Evolutionary conservation across 2,329 filamentous ascomycete species (phyloP), one percentile per base, ranked within the genome.

Genomic region (Huntiella moniliformis): DNA sequence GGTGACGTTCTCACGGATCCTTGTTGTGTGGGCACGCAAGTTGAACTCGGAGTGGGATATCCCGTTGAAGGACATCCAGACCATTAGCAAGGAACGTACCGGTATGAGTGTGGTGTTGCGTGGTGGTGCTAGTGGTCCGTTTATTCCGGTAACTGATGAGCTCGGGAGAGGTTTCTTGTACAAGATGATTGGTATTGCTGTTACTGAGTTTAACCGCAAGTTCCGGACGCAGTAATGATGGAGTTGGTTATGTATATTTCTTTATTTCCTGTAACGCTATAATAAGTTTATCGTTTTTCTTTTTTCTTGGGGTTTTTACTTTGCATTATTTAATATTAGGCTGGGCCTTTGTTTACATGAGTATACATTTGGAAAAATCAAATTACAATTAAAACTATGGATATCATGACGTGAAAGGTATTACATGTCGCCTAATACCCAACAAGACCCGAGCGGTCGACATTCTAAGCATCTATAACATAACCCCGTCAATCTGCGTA

Each of bases 11-110:
- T 71, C 74, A 52, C 76, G 84, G 3, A 94, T 98, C 58, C 76
- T 98, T 70, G 74, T 96, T 47, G 83, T 98, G 51, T 75, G 86
- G 54, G 85, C 82, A 44, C 82, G 86, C 65, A 80, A 81, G 57
- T 68, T 98, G 56, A 79, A 76, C 45, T 87, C 79, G 13, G 88
- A 96, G 62, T 98, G 91, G 91, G 91, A 98, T 56, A 85, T 96
- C 8, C 82, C 85, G 18, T 69, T 98, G 53, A 95, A 91, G 57
- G 91, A 98, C 59, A 77, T 98, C 15, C 87, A 96, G 67, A 96
- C 87, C 0, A 96, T 98, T 53, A 82, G 80, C 39, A 98, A 96
- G 66, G 92, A 98, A 68, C 70, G 91, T 44, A 98, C 91, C 0
- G 92, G 91, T 0, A 77, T 98, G 63, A 87, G 83, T 53, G 74